These are phyloP conservation scores for Yamadazyma friedrichii DNA, from an alignment of 1,139 yeast species.

Conservation along the genomic window DNA sequence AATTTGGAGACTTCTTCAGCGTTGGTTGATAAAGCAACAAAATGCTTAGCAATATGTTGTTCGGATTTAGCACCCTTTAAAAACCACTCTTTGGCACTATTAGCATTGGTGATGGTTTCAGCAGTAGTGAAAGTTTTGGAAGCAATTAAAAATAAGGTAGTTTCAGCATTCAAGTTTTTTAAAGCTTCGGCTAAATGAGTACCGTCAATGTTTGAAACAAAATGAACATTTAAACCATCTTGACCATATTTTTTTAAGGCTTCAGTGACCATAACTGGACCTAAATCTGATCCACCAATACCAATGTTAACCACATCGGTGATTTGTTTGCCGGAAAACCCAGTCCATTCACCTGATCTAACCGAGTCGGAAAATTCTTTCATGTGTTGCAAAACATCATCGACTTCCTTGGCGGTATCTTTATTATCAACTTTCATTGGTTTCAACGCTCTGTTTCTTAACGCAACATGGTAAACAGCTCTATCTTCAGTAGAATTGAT, in stretches of 20 bases:
- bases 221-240: slow-evolving; percentile 77
- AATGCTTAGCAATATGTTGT: slow-evolving; percentile 88
- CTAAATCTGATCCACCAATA: slow-evolving; percentile 98
- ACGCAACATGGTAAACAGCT: slow-evolving; percentile 95
- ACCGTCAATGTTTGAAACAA: slow-evolving; percentile 97
- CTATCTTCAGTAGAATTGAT: slow-evolving; percentile 95
- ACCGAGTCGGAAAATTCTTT: slow-evolving; percentile 87
- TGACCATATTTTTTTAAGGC: slow-evolving; percentile 88
- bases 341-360: slow-evolving; percentile 93
- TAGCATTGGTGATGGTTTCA: slow-evolving; percentile 94
- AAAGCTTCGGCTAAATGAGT: slow-evolving; percentile 93
- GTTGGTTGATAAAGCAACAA: slow-evolving; percentile 94
- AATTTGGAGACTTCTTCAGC: slow-evolving; percentile 87
- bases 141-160: slow-evolving; percentile 91
- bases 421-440: slow-evolving; percentile 81
- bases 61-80: slow-evolving; percentile 65
- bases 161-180: slow-evolving; percentile 76
- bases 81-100: slow-evolving; percentile 94
- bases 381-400: slow-evolving; percentile 89
- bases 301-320: slow-evolving; percentile 96
- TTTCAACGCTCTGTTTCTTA: slow-evolving; percentile 85
- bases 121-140: slow-evolving; percentile 99
- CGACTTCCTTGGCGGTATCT: slow-evolving; percentile 88
- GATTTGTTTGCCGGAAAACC: slow-evolving; percentile 92
- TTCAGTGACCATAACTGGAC: slow-evolving; percentile 99